Base-by-base conservation (phyloP, 2,329 filamentous ascomycete species). In the Xylariaceae sp. region DNA sequence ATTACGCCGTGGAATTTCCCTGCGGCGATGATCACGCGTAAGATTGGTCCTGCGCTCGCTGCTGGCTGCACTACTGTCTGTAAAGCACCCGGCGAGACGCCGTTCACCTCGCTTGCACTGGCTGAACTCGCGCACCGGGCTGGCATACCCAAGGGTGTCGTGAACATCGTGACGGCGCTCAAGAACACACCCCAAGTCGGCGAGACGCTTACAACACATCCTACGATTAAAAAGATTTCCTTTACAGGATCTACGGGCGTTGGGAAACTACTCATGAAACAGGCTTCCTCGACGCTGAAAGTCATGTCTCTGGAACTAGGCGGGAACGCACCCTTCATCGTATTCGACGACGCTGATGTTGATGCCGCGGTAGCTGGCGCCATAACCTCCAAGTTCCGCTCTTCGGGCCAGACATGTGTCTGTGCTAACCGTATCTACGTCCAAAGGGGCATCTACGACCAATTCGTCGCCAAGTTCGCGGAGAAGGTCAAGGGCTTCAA, bases 61-160 rank as follows among this genome's bases (percentile, higher is more conserved):
- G 91, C 91, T n/a, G 94, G 94, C 55, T 97, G 92, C 74, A 96
- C 92, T 0, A 88, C 95, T 2, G 91, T 97, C 1, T 86, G 85
- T 65, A 99, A 99, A 72, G 87, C 91, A 12, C 91, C 92, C 1
- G 86, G 86, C 47, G 92, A 97, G 76, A 96, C 94, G 1, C 94
- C 92, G 0, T 94, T 92, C 70, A 95, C 91, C 29, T 85, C 90
- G 0, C 85, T 96, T 39, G 92, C 92, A 1, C 73, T 97, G 26
- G 89, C 89, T 1, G 91, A 96, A 72, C 81, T 97, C 40, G 89
- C 87, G 7, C 82, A 88, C 66, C 85, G 91, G 12, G 92, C 92
- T 11, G 92, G 94, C 12, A 87, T 97, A 32, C 92, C 94, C 41
- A 86, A 86, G 67, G 92, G 92, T 39, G 91, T 96, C 0, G 81